Evolutionary conservation across 345 rosid species (phyloP).

Genomic region (Camelina hispida): DNA sequence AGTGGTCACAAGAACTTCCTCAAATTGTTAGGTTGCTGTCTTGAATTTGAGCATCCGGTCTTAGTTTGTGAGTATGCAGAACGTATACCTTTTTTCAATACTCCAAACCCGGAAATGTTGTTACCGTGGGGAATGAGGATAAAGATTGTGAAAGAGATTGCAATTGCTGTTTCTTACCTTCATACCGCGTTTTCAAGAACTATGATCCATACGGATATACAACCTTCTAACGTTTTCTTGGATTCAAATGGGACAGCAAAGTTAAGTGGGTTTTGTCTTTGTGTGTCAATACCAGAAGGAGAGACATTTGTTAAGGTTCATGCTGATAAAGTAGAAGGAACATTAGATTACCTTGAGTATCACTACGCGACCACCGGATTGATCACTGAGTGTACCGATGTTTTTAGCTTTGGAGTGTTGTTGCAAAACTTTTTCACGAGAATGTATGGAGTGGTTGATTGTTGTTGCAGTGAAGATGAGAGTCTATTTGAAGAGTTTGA

Average conservation of each 20-base stretch:
- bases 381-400: conserved; percentile 35
- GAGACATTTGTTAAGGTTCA: conserved; percentile 38
- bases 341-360: conserved; percentile 29
- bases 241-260: conserved; percentile 33
- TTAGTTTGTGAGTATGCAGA: conserved; percentile 44
- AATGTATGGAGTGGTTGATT: conserved; percentile 21
- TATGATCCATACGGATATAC: conserved; percentile 39
- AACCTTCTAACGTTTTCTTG: conserved; percentile 38
- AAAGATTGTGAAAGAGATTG: conserved; percentile 37
- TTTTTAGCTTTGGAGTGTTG: conserved; percentile 41
- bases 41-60: conserved; percentile 40
- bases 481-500: conserved; percentile 32
- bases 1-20: conserved; percentile 43
- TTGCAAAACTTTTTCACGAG: conserved; percentile 31
- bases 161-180: conserved; percentile 39
- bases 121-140: not conserved
- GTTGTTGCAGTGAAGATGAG: conserved; percentile 34
- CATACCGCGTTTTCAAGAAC: conserved; percentile 35
- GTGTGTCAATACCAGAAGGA: conserved; percentile 38
- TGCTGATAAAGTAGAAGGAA: conserved; percentile 43
- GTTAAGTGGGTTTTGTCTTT: conserved; percentile 40
- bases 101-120: not conserved
- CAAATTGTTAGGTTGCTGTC: conserved; percentile 40
- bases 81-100: conserved; percentile 31
- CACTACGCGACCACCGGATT: conserved; percentile 25